Evolutionary conservation across 768 basidiomycete species (phyloP).

Genomic region (Termitomyces sp.): DNA sequence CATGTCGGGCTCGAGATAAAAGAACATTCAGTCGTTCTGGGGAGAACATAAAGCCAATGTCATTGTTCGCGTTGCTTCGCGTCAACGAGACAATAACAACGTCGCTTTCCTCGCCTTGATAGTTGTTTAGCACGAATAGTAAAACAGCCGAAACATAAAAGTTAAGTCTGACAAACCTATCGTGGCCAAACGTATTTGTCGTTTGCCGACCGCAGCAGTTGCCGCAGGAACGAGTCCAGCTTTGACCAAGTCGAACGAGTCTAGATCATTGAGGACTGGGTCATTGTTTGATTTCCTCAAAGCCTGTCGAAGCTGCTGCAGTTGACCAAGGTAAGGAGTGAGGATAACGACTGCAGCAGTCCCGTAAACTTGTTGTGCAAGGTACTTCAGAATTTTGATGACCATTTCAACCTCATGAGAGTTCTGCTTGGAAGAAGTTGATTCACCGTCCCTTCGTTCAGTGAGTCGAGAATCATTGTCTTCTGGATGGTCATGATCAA

Average conservation of each 20-base stretch:
- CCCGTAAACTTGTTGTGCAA: background rate
- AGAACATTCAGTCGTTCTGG: constrained; percentile 71
- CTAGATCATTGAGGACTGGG: constrained; percentile 54
- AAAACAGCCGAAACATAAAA: background rate
- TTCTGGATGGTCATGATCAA: background rate
- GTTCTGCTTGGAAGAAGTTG: constrained; percentile 1
- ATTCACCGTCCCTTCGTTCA: background rate
- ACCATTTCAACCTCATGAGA: background rate
- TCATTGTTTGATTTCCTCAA: constrained; percentile 44
- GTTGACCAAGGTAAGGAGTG: constrained; percentile 1
- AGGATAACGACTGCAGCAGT: background rate
- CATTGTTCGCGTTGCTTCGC: constrained; percentile 49
- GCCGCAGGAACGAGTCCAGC: constrained; percentile 48
- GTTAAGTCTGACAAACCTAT: background rate
- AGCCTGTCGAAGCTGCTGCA: constrained; percentile 1
- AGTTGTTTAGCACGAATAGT: constrained; percentile 51
- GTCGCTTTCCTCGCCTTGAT: constrained; percentile 74
- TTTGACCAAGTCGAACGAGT: constrained; percentile 30
- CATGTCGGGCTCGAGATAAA: constrained; percentile 65
- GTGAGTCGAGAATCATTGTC: background rate
- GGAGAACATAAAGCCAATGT: constrained; percentile 72
- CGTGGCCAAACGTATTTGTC: constrained; percentile 39
- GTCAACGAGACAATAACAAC: constrained; percentile 63
- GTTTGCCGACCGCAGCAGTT: constrained; percentile 27
- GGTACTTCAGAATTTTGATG: background rate